Evolutionary conservation across 78 protist species (phyloP).

Genomic region (Dictyostelium capitatum): DNA sequence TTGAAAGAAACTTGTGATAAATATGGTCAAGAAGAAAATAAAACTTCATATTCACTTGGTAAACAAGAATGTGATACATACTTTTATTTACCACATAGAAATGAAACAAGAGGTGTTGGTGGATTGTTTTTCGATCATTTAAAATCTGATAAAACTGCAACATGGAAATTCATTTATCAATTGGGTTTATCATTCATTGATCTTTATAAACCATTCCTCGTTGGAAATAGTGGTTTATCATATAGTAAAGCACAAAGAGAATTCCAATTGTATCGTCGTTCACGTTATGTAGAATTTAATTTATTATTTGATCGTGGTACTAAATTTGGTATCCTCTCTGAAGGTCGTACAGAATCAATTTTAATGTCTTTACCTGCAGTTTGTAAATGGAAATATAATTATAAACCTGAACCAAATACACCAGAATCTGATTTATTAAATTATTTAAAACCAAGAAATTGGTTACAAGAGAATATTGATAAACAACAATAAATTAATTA

Average conservation of each 20-base stretch:
- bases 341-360: constrained; percentile 87
- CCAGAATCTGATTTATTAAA: constrained; percentile 53
- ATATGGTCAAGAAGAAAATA: neutral
- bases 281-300: constrained; percentile 88
- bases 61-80: constrained; percentile 81
- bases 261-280: constrained; percentile 82
- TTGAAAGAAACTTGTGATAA: constrained; percentile 28
- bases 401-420: constrained; percentile 56
- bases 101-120: constrained; percentile 84
- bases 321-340: constrained; percentile 84
- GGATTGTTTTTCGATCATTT: constrained; percentile 88
- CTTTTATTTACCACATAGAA: constrained; percentile 79
- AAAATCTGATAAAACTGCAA: constrained; percentile 19
- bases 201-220: constrained; percentile 69
- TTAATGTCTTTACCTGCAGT: constrained; percentile 88
- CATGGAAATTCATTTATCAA: constrained; percentile 54
- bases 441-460: constrained; percentile 25
- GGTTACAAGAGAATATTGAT: neutral
- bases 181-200: constrained; percentile 76
- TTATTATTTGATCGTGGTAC: constrained; percentile 87
- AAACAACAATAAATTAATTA: neutral
- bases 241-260: constrained; percentile 52
- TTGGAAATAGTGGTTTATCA: neutral
- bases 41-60: constrained; percentile 41
- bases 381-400: constrained; percentile 81